phyloP scores from a whole-genome alignment of 768 basidiomycete species.

The Termitomyces sp. region DNA sequence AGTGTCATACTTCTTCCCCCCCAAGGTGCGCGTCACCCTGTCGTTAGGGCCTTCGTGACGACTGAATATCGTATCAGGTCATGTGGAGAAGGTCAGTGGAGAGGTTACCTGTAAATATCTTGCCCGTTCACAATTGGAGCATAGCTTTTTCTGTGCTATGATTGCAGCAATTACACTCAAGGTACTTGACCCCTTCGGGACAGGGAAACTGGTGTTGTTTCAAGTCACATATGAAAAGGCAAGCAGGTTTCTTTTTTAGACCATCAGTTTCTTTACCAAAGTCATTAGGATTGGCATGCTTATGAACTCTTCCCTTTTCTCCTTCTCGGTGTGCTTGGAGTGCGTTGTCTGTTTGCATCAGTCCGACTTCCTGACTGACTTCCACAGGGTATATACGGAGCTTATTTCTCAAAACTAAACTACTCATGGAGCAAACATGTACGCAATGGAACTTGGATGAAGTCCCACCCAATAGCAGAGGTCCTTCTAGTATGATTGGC shows the following conservation, averaged over 20 bases:
- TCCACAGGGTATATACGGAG: slow-evolving; percentile 84
- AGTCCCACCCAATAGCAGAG: slow-evolving; percentile 73
- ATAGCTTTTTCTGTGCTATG: slow-evolving; percentile 96
- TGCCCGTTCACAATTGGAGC: slow-evolving; percentile 14
- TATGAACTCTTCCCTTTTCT: slow-evolving; percentile 85
- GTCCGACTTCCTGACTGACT: slow-evolving; percentile 2
- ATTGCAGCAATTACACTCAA: slow-evolving; percentile 92
- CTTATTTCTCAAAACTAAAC: slow-evolving; percentile 88
- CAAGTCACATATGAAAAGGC: slow-evolving; percentile 88
- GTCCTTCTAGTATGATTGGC: slow-evolving; percentile 62
- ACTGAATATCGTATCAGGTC: slow-evolving; percentile 37
- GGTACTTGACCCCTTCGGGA: slow-evolving; percentile 93
- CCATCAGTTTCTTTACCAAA: not conserved
- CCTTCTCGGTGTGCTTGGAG: slow-evolving; percentile 84
- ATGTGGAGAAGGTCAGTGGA: slow-evolving; percentile 84
- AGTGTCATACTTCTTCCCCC: slow-evolving; percentile 94
- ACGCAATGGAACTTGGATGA: slow-evolving; percentile 78
- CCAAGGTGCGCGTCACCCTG: slow-evolving; percentile 50
- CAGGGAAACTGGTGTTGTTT: slow-evolving; percentile 89
- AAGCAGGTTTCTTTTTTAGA: not conserved
- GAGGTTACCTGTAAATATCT: slow-evolving; percentile 14
- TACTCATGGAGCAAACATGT: slow-evolving; percentile 83
- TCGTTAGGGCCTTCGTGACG: not conserved
- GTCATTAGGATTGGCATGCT: slow-evolving; percentile 80
- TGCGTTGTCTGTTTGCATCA: slow-evolving; percentile 28